Evolutionary conservation across 1,139 yeast species (phyloP).

Genomic region (Debaryomyces nepalensis): DNA sequence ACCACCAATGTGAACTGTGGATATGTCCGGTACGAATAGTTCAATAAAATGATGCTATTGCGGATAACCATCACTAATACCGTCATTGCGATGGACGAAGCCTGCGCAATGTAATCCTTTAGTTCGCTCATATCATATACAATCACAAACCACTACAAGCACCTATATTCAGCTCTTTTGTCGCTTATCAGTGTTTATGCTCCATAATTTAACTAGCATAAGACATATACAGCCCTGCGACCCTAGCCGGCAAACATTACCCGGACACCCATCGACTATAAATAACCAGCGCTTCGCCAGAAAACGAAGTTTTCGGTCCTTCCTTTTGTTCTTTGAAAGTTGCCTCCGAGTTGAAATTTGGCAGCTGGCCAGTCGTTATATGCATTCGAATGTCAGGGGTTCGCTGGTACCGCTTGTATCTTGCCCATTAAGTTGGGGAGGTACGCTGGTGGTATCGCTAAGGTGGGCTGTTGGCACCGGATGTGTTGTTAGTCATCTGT

Average conservation of each 20-base stretch:
- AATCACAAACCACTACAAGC: background rate
- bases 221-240: constrained; percentile 5
- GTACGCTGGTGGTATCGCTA: constrained; percentile 23
- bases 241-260: background rate
- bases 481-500: constrained; percentile 39
- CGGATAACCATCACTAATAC: constrained; percentile 21
- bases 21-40: constrained; percentile 24
- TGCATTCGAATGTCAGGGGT: constrained; percentile 16
- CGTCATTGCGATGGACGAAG: constrained; percentile 20
- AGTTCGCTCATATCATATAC: constrained; percentile 15
- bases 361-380: constrained; percentile 27
- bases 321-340: constrained; percentile 38
- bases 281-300: background rate
- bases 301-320: constrained; percentile 13
- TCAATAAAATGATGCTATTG: constrained; percentile 21
- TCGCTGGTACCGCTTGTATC: constrained; percentile 18
- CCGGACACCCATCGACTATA: constrained; percentile 8
- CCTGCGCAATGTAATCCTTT: constrained; percentile 18
- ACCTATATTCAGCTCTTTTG: no score
- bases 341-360: constrained; percentile 46
- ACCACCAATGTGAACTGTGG: constrained; percentile 32
- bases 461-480: constrained; percentile 17
- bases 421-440: constrained; percentile 62
- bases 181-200: background rate
- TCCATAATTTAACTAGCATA: constrained; percentile 1